Evolutionary conservation across 106 monocot species (phyloP).

Genomic region (Gastrodia elata): DNA sequence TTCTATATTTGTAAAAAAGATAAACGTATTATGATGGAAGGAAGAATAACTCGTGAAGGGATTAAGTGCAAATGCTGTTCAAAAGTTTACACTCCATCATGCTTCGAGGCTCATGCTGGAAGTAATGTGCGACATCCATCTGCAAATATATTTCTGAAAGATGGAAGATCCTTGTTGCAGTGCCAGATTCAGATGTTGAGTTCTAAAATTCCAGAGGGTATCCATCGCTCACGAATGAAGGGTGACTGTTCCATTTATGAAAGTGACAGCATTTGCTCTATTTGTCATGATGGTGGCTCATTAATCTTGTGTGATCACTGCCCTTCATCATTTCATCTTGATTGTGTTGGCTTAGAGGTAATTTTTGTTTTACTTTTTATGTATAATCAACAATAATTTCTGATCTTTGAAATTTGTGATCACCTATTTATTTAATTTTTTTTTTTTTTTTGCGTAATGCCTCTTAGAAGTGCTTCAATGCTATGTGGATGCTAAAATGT

Average conservation of each 20-base stretch:
- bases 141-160: slow-evolving; percentile 43
- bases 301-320: slow-evolving; percentile 62
- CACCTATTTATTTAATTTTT: background rate
- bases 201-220: slow-evolving; percentile 12
- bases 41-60: slow-evolving; percentile 40
- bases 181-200: slow-evolving; percentile 37
- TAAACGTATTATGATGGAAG: slow-evolving; percentile 31
- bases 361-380: slow-evolving; percentile 2
- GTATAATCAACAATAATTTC: background rate
- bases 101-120: slow-evolving; percentile 60
- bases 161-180: slow-evolving; percentile 56
- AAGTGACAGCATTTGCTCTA: slow-evolving; percentile 49
- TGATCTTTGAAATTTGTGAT: background rate
- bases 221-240: slow-evolving; percentile 26
- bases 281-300: slow-evolving; percentile 62
- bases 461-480: background rate
- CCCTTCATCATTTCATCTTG: slow-evolving; percentile 57
- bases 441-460: background rate
- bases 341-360: slow-evolving; percentile 57
- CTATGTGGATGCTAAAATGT: background rate
- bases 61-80: slow-evolving; percentile 65
- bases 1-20: slow-evolving; percentile 29
- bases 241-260: slow-evolving; percentile 16
- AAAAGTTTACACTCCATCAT: slow-evolving; percentile 22
- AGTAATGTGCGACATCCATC: slow-evolving; percentile 23